Base-by-base conservation (phyloP, 768 basidiomycete genomes). In the Pleurotus pulmonarius region DNA sequence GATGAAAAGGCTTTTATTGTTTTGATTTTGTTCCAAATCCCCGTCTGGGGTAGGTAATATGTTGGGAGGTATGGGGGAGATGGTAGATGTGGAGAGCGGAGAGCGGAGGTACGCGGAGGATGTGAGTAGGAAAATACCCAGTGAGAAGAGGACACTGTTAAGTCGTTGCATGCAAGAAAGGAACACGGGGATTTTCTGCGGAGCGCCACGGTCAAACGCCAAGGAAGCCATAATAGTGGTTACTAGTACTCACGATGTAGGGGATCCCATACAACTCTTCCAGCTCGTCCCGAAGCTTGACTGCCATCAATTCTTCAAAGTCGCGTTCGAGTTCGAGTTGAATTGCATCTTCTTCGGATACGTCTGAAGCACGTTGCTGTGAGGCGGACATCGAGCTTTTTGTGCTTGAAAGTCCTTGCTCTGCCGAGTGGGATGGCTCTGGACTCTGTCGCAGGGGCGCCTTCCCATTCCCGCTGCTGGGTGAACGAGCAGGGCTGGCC, bases 241-340 rank as follows among this genome's bases (percentile, higher is more conserved):
- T 34, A 20, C 20, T 3, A 41, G 44, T 9, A 83, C 87, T 60
- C 68, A 91, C 89, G 46, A 93, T 83, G 39, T 87, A 76, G 2
- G 92, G 87, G n/a, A 88, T 69, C 1, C 91, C 91, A 63, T 90
- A 92, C 4, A 91, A 77, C 48, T 84, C 83, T 65, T 92, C 91
- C 39, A 94, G 69, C 57, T 93, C 92, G 64, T 89, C 86, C 41
- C 90, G 74, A 16, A 75, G 77, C 63, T 85, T 86, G 53, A 90
- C 67, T 1, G 76, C 73, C 40, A 90, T 66, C 20, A 93, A 69
- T 65, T 82, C 75, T 24, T 90, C 85, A 34, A 92, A 71, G 65
- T 91, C 87, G 41, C 76, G 72, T 57, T 90, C 85, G 29, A 89
- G 76, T 56, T 80, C 82, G 38, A 61, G 46, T 55, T 69, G 57